phyloP scores from a whole-genome alignment of 2,329 filamentous ascomycete genomes.

The Penicillium frequentans region DNA sequence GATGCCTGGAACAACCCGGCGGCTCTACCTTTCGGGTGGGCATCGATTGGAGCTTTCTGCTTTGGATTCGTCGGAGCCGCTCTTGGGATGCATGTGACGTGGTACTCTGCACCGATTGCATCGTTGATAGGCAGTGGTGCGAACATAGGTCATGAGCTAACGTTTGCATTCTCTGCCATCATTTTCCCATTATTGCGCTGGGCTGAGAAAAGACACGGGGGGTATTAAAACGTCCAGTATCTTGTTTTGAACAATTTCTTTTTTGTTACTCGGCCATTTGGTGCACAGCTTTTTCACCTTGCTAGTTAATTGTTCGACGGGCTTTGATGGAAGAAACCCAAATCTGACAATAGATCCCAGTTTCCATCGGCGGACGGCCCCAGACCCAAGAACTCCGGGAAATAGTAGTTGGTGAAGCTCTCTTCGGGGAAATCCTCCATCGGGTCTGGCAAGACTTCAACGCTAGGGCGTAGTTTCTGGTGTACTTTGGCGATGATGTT shows the following conservation, averaged over 20 bases:
- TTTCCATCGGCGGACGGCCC: slow-evolving; percentile 27
- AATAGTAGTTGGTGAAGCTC: slow-evolving; percentile 26
- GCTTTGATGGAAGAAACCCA: slow-evolving; percentile 21
- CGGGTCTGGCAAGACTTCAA: slow-evolving; percentile 9
- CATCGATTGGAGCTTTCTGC: slow-evolving; percentile 31
- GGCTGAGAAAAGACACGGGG: slow-evolving; percentile 29
- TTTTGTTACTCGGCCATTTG: background rate
- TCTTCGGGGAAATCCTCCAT: slow-evolving; percentile 15
- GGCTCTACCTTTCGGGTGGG: slow-evolving; percentile 36
- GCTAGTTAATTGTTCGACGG: slow-evolving; percentile 42
- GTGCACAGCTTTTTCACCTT: background rate
- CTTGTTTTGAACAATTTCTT: background rate
- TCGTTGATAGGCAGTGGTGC: slow-evolving; percentile 32
- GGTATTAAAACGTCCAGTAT: slow-evolving; percentile 12
- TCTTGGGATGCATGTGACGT: slow-evolving; percentile 36
- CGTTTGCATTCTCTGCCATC: slow-evolving; percentile 31
- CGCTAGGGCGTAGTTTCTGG: slow-evolving; percentile 34
- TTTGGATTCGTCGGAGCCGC: slow-evolving; percentile 35
- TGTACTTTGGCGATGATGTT: slow-evolving; percentile 36
- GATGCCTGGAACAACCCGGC: slow-evolving; percentile 32
- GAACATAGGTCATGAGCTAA: slow-evolving; percentile 38
- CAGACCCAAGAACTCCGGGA: slow-evolving; percentile 34
- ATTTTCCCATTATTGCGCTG: slow-evolving; percentile 31
- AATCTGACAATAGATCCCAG: slow-evolving; percentile 31
- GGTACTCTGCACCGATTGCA: slow-evolving; percentile 36